Base-by-base conservation (phyloP, 352 stramenopile genomes). In the Phytophthora crassamura region DNA sequence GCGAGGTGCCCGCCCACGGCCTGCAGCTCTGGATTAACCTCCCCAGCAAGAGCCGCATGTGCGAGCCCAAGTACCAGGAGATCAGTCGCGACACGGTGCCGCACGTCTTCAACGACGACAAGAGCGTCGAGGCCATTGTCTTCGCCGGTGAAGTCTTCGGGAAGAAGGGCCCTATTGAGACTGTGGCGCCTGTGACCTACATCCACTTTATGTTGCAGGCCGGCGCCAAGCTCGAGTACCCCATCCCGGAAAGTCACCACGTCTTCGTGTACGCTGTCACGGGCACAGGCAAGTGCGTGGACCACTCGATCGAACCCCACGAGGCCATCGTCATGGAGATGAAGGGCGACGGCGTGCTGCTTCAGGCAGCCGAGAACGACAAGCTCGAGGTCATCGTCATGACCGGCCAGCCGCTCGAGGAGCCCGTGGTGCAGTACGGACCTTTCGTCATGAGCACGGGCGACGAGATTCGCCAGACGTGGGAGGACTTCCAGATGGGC, bases 381-480 rank as follows among this genome's bases (percentile, higher is more conserved):
- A 58, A 53, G 4, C 48, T 90, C 2, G 75, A 91, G 59, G 69
- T 85, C 30, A 82, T 90, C 39, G 64, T 89, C 18, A 75, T 89
- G 22, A 78, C 47, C 0, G 79, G 83, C 4, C 14, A 89, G 58
- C 81, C 79, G 12, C 45, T 92, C 9, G 67, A 87, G 11, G 84
- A 92, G 50, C 80, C 77, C 0, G 72, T 90, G 3, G 74, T 86
- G 42, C 82, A 89, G 60, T 77, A 89, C 55, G 82, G 82, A 15
- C 83, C 83, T 5, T 94, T 94, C 64, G 83, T 94, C 65, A 94
- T 94, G 85, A 89, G 70, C 15, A 84, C 68, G 0, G 39, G 61
- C 4, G 51, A 77, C 2, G 77, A 90, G 63, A 86, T 92, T 40
- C 78, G 63, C 8, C 42, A 88, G 38, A 84, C 81, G 50, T 69